Base-by-base conservation (phyloP, 2,329 filamentous ascomycete species). In the Clarireedia monteithiana region DNA sequence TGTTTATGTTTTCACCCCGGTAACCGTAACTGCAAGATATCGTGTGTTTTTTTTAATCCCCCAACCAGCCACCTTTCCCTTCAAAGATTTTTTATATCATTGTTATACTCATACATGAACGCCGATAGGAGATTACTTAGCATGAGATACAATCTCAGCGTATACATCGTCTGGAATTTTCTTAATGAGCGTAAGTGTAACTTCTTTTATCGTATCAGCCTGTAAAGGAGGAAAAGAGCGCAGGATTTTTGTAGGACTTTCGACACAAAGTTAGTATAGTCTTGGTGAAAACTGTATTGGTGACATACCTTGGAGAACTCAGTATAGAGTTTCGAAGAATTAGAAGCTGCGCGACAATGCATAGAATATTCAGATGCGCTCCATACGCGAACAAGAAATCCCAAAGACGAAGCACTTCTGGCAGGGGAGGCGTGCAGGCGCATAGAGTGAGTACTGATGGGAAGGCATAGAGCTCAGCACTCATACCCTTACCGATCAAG, bases 331-430 rank as follows among this genome's bases (percentile, higher is more conserved):
- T 86, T 58, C 91, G 80, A 73, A 96, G 89, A 66, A 95, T 81
- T 49, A 96, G 86, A 52, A 99, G 76, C 73, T 99, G 94, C 14
- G 92, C 92, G 15, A 97, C 94, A 61, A 99, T 96, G 70, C 94
- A 97, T 23, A 99, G 74, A 55, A 99, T 89, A 67, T 99, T 99
- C 59, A 99, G 72, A 70, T 99, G 94, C 38, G 91, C 85, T 0
- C 94, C 94, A 64, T 96, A 99, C 0, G 94, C 92, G 67, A 99
- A 95, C 23, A 99, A 73, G 65, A 99, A 99, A 70, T 99, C 94
- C 94, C 94, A 99, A 2, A 99, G 79, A 60, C 88, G 83, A 55
- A 99, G 73, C 0, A 99, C 94, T 72, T 99, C 92, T 0, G 92
- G 92, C 54, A 99, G 73, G 2, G 94, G 94, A 15, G 94, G 94